Evolutionary conservation across 1,284 basidiomycete genomes (phyloP).

Genomic region (Malassezia brasiliensis): DNA sequence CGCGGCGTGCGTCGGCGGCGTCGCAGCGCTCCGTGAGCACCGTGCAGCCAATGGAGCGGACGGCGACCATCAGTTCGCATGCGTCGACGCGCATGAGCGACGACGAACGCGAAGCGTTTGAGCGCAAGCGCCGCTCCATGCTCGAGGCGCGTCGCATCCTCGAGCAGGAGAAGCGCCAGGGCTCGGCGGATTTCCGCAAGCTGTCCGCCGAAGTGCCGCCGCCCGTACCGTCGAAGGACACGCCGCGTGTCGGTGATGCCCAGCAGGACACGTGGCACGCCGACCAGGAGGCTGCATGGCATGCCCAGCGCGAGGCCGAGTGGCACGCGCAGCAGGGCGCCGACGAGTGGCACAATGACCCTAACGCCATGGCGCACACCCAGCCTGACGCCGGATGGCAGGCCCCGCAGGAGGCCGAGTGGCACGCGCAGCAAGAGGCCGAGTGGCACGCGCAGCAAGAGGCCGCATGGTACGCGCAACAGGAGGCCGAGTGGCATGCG

Average conservation of each 20-base stretch:
- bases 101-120: conserved; percentile 28
- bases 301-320: background rate
- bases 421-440: background rate
- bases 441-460: background rate
- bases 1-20: background rate
- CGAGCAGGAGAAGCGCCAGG: conserved; percentile 29
- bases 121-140: conserved; percentile 31
- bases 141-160: conserved; percentile 36
- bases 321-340: background rate
- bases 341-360: background rate
- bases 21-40: background rate
- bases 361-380: background rate
- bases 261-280: background rate
- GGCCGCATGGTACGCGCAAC: background rate
- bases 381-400: background rate
- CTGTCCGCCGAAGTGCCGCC: background rate
- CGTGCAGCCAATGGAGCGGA: background rate
- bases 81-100: conserved; percentile 7
- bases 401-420: background rate
- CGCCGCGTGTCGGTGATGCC: background rate
- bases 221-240: background rate
- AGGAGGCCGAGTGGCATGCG: background rate
- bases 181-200: conserved; percentile 5
- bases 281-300: background rate
- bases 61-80: background rate